Evolutionary conservation across 2,329 filamentous ascomycete species (phyloP), one percentile per base, ranked within the genome.

Genomic region (Rhinocladiella similis): DNA sequence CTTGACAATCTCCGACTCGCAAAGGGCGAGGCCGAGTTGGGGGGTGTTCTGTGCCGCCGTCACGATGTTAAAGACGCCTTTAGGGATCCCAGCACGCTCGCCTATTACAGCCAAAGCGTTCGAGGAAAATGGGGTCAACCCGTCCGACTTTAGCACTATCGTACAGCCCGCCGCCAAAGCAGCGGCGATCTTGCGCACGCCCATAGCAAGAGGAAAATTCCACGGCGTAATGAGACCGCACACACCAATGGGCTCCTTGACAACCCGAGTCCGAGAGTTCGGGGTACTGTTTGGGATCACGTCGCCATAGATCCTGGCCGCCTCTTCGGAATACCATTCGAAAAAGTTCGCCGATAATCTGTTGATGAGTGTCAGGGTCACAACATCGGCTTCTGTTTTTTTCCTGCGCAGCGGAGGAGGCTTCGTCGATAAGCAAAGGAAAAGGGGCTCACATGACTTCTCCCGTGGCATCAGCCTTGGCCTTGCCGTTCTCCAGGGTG

Each of bases 151-250:
- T 6, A 69, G 55, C 12, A 74, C 68, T 38, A 71, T 65, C 1
- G 70, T 69, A 50, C 70, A 73, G 5, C 71, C 72, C 6, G 70
- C 70, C 7, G 70, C 71, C 7, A 73, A 62, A 5, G 71, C 70
- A n/a, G 68, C 63, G 13, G 57, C 66, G 10, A 65, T 63, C 47
- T 71, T 70, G 14, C 69, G 64, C 13, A 65, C 56, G 61, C 89
- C 83, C 87, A 90, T 90, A 49, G 86, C 86, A 2, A 86, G 83
- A 13, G 87, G 87, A 67, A 94, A 95, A 75, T 95, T 95, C 90
- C 90, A 94, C 72, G 91, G 90, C 12, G 89, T 91, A 61, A 95
- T 90, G 48, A 93, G 75, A 3, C 87, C 90, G 68, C 87, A 90
- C 12, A 95, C 90, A 50, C 90, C 91, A 14, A 95, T 84, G 0